Conservation (phyloP, 208 protist genomes). For the Zelonia costaricensis region DNA sequence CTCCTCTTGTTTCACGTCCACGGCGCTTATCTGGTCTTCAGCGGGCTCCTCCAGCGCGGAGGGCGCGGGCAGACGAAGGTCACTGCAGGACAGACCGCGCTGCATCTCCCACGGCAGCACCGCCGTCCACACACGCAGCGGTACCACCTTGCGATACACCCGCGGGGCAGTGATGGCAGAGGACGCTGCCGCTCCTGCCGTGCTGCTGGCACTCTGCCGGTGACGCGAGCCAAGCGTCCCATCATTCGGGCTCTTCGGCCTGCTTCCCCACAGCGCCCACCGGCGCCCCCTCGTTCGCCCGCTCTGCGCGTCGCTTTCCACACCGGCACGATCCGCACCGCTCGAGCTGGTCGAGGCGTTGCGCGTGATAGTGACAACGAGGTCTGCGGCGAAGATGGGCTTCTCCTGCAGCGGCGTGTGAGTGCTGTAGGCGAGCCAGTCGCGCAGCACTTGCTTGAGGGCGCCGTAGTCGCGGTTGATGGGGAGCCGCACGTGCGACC, state of each 20-base stretch:
- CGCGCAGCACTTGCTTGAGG: conserved; percentile 60
- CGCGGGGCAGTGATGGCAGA: neutral
- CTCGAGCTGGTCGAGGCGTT: neutral
- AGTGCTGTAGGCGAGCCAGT: conserved; percentile 69
- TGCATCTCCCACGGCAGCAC: conserved; percentile 89
- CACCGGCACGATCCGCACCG: neutral
- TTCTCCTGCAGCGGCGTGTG: conserved; percentile 56
- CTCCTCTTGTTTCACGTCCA: conserved; percentile 4
- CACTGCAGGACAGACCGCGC: conserved; percentile 72
- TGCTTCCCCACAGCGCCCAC: conserved; percentile 1
- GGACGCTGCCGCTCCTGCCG: neutral
- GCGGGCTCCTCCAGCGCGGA: too few relatives aligned
- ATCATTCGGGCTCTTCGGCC: too few relatives aligned
- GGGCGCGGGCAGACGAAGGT: conserved; percentile 28
- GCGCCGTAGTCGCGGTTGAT: conserved; percentile 50
- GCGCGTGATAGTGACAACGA: conserved; percentile 45
- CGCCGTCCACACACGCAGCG: conserved; percentile 75
- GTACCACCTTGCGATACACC: conserved; percentile 41
- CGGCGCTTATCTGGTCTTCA: too few relatives aligned
- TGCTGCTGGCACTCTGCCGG: neutral
- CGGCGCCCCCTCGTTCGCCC: neutral
- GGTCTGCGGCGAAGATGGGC: conserved; percentile 48
- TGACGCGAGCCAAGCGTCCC: too few relatives aligned
- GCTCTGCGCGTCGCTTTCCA: neutral
- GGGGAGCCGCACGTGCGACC: conserved; percentile 56